Percentiles rank a stretch among this genome's conserved stretches.
phyloP scores from a whole-genome alignment of 805 yeast species.

The Zygosaccharomyces gambellarensis region DNA sequence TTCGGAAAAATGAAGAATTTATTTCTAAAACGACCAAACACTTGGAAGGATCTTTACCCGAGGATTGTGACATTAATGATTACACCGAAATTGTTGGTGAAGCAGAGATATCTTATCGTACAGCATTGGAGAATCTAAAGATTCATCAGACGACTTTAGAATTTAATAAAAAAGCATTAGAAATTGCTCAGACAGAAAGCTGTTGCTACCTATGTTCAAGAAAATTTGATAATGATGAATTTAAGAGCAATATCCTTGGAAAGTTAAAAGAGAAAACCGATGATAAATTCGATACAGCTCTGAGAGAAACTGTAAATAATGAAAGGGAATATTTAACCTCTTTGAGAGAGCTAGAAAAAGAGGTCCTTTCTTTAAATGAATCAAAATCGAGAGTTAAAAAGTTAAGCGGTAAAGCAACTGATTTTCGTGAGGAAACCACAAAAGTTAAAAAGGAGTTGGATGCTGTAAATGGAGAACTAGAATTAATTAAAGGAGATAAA shows the following conservation, averaged over 20 bases:
- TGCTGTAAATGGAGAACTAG: conserved; percentile 29
- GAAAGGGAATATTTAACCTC: conserved; percentile 31
- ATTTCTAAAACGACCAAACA: conserved; percentile 13
- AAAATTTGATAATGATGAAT: conserved; percentile 44
- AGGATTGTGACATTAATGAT: conserved; percentile 41
- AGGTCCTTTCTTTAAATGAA: conserved; percentile 16
- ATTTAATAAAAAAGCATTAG: conserved; percentile 66
- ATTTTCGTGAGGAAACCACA: conserved; percentile 5
- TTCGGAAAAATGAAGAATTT: conserved; percentile 12
- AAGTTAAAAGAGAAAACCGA: conserved; percentile 33
- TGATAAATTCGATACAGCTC: conserved; percentile 32
- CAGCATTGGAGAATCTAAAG: conserved; percentile 60
- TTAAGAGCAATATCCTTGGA: conserved; percentile 24
- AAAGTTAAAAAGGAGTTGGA: conserved; percentile 21
- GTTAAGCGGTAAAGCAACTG: conserved; percentile 10
- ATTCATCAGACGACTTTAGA: conserved; percentile 63
- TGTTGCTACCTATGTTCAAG: conserved; percentile 73
- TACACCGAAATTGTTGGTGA: conserved; percentile 49
- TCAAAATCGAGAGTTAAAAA: conserved; percentile 11
- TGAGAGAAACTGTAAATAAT: conserved; percentile 33
- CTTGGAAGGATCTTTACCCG: conserved; percentile 35
- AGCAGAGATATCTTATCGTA: conserved; percentile 57
- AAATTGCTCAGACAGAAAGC: conserved; percentile 50
- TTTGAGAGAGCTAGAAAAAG: conserved; percentile 21
- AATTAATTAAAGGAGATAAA: conserved; percentile 14